phyloP scores from a whole-genome alignment of 768 basidiomycete genomes.

The Chiua virens region DNA sequence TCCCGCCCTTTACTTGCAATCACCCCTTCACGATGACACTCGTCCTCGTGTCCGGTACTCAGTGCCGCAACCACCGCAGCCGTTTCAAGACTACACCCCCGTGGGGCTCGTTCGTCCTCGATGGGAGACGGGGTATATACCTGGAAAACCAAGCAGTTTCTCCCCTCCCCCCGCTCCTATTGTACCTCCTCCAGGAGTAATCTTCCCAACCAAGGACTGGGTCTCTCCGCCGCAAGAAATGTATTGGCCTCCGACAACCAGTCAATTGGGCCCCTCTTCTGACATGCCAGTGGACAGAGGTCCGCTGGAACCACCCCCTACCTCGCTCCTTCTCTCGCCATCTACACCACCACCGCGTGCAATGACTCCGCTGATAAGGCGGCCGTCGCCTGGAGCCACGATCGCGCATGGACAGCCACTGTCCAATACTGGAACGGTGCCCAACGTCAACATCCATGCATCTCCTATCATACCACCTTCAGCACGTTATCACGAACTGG shows the following conservation, averaged over 20 bases:
- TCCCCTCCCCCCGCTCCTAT: conserved; percentile 4
- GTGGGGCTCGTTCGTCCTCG: not conserved
- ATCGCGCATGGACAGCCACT: conserved; percentile 7
- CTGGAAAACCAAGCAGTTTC: conserved; percentile 11
- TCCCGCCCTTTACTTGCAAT: conserved; percentile 6
- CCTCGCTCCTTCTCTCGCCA: conserved; percentile 16
- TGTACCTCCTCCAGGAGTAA: conserved; percentile 28
- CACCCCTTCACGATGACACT: not conserved
- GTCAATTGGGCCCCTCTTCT: conserved; percentile 5
- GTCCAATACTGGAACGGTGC: not conserved
- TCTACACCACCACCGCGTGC: conserved; percentile 9
- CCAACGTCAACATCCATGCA: conserved; percentile 6
- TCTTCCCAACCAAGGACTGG: conserved; percentile 25
- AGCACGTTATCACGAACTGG: conserved; percentile 22
- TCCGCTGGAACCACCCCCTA: conserved; percentile 6
- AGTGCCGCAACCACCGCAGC: conserved; percentile 10
- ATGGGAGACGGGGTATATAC: conserved; percentile 9
- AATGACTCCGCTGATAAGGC: conserved; percentile 10
- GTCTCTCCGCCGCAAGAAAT: conserved; percentile 10
- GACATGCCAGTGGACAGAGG: not conserved
- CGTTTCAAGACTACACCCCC: conserved; percentile 8
- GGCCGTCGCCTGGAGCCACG: conserved; percentile 13
- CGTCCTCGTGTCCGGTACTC: conserved; percentile 14
- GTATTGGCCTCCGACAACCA: conserved; percentile 6
- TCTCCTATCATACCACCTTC: conserved; percentile 14